Percentiles rank a stretch among this genome's conserved stretches.
phyloP scores from a whole-genome alignment of 306 rosid genomes.

The Vigna reflexopilosa region DNA sequence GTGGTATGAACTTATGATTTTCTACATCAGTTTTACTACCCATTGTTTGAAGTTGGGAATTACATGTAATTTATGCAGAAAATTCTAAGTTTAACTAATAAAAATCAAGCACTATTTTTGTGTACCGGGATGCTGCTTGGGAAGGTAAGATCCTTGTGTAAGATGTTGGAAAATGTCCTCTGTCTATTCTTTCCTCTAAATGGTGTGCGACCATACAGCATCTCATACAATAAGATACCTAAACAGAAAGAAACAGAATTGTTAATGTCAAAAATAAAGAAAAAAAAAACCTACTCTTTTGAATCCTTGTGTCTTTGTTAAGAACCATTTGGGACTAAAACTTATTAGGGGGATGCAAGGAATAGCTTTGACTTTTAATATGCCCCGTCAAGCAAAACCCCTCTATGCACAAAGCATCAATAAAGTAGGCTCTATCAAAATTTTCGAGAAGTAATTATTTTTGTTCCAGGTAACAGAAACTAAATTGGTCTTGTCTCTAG shows the following conservation, averaged over 20 bases:
- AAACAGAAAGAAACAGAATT: slow-evolving; percentile 33
- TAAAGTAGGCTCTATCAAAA: background rate
- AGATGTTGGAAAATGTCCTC: slow-evolving; percentile 85
- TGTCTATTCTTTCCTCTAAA: slow-evolving; percentile 93
- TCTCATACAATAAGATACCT: slow-evolving; percentile 94
- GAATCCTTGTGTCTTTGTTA: background rate
- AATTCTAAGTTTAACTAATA: background rate
- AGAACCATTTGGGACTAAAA: too few species aligned
- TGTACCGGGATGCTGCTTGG: slow-evolving; percentile 90
- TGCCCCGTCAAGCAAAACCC: background rate
- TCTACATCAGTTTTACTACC: slow-evolving; percentile 4
- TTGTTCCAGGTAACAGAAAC: background rate
- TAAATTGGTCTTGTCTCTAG: too few species aligned
- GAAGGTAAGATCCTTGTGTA: slow-evolving; percentile 93
- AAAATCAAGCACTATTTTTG: background rate
- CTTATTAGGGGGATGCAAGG: background rate
- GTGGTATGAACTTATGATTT: slow-evolving; percentile 8
- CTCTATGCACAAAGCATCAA: background rate
- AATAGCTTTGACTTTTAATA: background rate
- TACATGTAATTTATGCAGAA: slow-evolving; percentile 14
- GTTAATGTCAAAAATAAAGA: slow-evolving; percentile 4
- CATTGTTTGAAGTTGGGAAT: slow-evolving; percentile 5
- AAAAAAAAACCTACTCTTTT: background rate
- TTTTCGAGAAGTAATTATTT: background rate
- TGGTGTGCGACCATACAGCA: slow-evolving; percentile 97